Conservation (phyloP, 2,329 filamentous ascomycete species). For the Chrysosporium queenslandicum region DNA sequence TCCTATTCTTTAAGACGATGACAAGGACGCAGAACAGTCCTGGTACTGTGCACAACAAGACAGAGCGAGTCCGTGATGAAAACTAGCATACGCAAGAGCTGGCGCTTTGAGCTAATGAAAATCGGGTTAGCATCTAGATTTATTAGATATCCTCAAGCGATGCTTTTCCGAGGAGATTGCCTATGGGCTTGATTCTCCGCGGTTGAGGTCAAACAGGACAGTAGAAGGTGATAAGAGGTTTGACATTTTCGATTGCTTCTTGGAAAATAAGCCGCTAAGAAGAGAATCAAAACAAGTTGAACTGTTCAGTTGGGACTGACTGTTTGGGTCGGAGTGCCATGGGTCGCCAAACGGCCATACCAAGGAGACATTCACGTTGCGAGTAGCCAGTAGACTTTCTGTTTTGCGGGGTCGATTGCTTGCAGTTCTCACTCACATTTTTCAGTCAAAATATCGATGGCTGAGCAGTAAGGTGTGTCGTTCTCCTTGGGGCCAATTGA, state of each 20-base stretch:
- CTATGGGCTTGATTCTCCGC: background rate
- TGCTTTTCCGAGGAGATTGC: background rate
- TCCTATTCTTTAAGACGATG: too few relatives aligned
- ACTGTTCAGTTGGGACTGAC: background rate
- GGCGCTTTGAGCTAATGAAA: constrained; percentile 4
- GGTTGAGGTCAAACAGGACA: background rate
- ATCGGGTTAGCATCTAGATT: constrained; percentile 3
- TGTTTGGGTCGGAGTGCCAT: background rate
- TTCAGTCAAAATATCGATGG: background rate
- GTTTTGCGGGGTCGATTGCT: background rate
- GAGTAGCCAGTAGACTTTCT: background rate
- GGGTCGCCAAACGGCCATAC: background rate
- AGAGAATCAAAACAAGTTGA: constrained; percentile 6
- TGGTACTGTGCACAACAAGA: too few relatives aligned
- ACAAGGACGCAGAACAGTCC: too few relatives aligned
- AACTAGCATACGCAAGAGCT: too few relatives aligned
- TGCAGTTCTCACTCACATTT: constrained; percentile 1
- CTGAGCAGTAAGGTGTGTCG: background rate
- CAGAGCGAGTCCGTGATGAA: too few relatives aligned
- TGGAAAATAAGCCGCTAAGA: background rate
- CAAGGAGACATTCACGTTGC: background rate
- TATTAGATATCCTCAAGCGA: background rate
- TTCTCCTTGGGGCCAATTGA: background rate
- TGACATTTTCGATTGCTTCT: background rate
- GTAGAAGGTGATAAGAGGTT: background rate